phyloP scores from a whole-genome alignment of 2,329 filamentous ascomycete species.

The Aphanocladium album region DNA sequence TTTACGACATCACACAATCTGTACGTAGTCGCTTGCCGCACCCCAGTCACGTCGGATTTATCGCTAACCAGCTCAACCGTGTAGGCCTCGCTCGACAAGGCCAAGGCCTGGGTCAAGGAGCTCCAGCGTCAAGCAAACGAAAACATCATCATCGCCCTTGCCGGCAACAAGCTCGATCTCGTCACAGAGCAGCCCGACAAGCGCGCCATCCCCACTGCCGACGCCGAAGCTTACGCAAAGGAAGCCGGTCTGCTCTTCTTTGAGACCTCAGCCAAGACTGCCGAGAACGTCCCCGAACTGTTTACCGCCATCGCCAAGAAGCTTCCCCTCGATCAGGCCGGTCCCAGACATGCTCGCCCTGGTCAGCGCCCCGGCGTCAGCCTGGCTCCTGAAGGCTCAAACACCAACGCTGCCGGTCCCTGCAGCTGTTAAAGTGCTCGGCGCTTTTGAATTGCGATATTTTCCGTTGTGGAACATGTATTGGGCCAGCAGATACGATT shows the following conservation, averaged over 20 bases:
- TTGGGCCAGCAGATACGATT: not conserved
- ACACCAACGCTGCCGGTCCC: slow-evolving; percentile 51
- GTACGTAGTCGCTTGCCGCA: slow-evolving; percentile 50
- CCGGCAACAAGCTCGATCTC: slow-evolving; percentile 95
- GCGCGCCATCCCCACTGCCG: slow-evolving; percentile 80
- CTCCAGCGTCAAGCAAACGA: slow-evolving; percentile 98
- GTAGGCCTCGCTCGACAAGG: slow-evolving; percentile 94
- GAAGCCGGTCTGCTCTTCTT: slow-evolving; percentile 96
- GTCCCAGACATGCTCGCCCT: slow-evolving; percentile 76
- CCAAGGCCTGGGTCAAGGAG: slow-evolving; percentile 98
- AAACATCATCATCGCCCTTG: slow-evolving; percentile 97
- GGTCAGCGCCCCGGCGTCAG: slow-evolving; percentile 57
- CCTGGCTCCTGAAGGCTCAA: slow-evolving; percentile 51
- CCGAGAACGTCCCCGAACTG: slow-evolving; percentile 90
- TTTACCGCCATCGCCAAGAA: slow-evolving; percentile 99
- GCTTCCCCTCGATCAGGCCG: slow-evolving; percentile 89
- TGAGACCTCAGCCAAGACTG: slow-evolving; percentile 96
- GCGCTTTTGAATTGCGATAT: not conserved
- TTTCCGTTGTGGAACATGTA: not conserved
- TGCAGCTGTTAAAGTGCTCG: slow-evolving; percentile 47
- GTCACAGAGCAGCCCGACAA: slow-evolving; percentile 94
- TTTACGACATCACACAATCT: slow-evolving; percentile 99
- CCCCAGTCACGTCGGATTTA: not conserved
- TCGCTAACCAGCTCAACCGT: slow-evolving; percentile 15
- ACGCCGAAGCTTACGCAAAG: slow-evolving; percentile 90